Conservation (phyloP, 208 protist genomes). For the Trypanosomatidae sp. region DNA sequence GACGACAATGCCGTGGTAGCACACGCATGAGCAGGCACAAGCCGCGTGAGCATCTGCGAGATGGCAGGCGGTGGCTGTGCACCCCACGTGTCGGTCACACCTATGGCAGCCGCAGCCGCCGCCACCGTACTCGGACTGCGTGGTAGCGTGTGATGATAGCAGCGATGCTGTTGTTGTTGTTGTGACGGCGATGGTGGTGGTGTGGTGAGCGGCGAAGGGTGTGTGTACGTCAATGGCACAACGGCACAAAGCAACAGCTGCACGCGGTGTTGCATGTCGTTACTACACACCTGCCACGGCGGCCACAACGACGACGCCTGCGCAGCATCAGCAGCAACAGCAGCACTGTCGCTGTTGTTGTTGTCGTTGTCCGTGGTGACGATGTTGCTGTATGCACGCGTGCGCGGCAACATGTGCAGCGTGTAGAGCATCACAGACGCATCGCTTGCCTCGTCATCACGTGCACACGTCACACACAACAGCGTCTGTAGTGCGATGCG, state of each 20-base stretch:
- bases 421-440: slow-evolving; percentile 48
- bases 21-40: too few relatives aligned
- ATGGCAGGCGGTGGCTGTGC: too few relatives aligned
- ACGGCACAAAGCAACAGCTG: slow-evolving; percentile 28
- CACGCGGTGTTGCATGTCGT: slow-evolving; percentile 5
- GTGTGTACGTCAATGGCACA: slow-evolving; percentile 21
- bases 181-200: too few relatives aligned
- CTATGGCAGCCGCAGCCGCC: too few relatives aligned
- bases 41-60: too few relatives aligned
- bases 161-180: too few relatives aligned
- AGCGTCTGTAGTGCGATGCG: slow-evolving; percentile 41
- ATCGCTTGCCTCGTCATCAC: slow-evolving; percentile 17
- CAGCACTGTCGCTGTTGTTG: slow-evolving; percentile 2
- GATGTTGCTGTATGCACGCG: slow-evolving; percentile 20
- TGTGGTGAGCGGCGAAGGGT: too few relatives aligned
- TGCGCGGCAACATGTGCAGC: slow-evolving; percentile 25
- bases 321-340: background rate
- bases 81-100: too few relatives aligned
- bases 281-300: background rate
- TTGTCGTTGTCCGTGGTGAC: slow-evolving; percentile 10
- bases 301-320: background rate
- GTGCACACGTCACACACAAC: slow-evolving; percentile 54
- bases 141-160: too few relatives aligned
- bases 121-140: too few relatives aligned
- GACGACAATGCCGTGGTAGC: too few relatives aligned